Percentiles rank a stretch among this genome's conserved stretches.
phyloP scores from a whole-genome alignment of 208 protist genomes.

The Trypanosoma cruzi region DNA sequence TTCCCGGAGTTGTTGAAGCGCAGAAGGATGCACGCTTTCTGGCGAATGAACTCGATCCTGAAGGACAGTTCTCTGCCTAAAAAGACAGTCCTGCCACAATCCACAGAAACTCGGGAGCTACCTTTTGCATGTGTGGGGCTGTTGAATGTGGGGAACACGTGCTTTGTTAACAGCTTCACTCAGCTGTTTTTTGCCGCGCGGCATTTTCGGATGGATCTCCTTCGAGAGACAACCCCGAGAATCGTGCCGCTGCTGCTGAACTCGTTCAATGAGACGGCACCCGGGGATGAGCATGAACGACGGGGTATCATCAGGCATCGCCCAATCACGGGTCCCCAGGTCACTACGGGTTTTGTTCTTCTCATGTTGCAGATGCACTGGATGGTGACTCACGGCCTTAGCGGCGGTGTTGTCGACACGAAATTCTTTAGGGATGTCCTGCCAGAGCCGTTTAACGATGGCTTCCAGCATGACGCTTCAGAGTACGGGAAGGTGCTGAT shows the following conservation, averaged over 20 bases:
- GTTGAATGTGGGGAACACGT: slow-evolving; percentile 64
- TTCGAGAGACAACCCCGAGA: slow-evolving; percentile 8
- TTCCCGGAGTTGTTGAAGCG: too few relatives aligned
- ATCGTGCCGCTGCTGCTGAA: not conserved
- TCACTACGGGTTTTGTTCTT: slow-evolving; percentile 33
- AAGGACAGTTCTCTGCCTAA: not conserved
- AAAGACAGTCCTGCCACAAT: slow-evolving; percentile 5
- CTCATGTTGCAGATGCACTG: slow-evolving; percentile 59
- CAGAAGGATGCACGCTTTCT: too few relatives aligned
- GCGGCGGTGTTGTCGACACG: slow-evolving; percentile 27
- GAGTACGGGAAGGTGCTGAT: slow-evolving; percentile 70
- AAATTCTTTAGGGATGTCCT: slow-evolving; percentile 35
- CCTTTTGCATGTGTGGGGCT: slow-evolving; percentile 41
- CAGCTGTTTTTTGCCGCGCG: slow-evolving; percentile 55
- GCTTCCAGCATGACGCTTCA: slow-evolving; percentile 75
- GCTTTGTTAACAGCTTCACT: slow-evolving; percentile 66
- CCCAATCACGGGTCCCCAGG: slow-evolving; percentile 9
- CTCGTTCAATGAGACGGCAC: not conserved
- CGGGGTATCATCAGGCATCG: not conserved
- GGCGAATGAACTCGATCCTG: not conserved
- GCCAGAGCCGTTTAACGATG: slow-evolving; percentile 53
- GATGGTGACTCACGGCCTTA: slow-evolving; percentile 32
- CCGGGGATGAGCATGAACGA: not conserved
- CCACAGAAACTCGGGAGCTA: not conserved
- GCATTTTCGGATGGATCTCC: slow-evolving; percentile 37